Percentiles rank a stretch among this genome's conserved stretches.
Conservation (phyloP, 768 basidiomycete genomes). For the Phanerochaete sordida region DNA sequence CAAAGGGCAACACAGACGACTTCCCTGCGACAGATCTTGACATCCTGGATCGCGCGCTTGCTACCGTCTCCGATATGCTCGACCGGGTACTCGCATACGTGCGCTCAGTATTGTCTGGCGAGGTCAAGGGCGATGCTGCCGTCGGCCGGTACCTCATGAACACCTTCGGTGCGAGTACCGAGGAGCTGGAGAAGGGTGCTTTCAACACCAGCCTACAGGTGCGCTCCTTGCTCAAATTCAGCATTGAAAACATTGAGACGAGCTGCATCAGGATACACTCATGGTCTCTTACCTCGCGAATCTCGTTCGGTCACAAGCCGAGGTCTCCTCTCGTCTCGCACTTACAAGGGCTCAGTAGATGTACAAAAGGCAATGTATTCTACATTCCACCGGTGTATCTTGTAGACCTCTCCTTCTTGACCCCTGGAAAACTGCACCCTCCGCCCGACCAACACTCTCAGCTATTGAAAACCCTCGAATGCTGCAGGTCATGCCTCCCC, state of each 20-base stretch:
- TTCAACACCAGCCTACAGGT: slow-evolving; percentile 81
- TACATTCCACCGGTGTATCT: slow-evolving; percentile 12
- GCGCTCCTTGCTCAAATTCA: neutral
- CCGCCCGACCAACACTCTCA: slow-evolving; percentile 20
- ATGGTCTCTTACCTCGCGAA: slow-evolving; percentile 96
- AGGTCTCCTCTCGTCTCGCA: slow-evolving; percentile 84
- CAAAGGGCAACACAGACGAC: slow-evolving; percentile 37
- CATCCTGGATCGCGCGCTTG: slow-evolving; percentile 70
- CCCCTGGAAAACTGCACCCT: neutral
- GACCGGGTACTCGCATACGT: slow-evolving; percentile 87
- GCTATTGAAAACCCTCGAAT: slow-evolving; percentile 96
- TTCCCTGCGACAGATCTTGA: slow-evolving; percentile 70
- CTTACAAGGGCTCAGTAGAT: slow-evolving; percentile 53
- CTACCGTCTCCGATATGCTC: slow-evolving; percentile 70
- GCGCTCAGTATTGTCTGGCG: slow-evolving; percentile 72
- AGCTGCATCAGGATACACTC: slow-evolving; percentile 65
- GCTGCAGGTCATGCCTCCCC: slow-evolving; percentile 88
- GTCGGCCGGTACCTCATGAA: slow-evolving; percentile 92
- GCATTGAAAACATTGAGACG: slow-evolving; percentile 10
- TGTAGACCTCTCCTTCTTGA: neutral
- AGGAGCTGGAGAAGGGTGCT: slow-evolving; percentile 65
- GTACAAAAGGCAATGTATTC: slow-evolving; percentile 12
- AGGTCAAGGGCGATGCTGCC: slow-evolving; percentile 73
- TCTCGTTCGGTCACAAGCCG: slow-evolving; percentile 89
- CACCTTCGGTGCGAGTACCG: slow-evolving; percentile 68